Evolutionary conservation across 148 eudicot genomes (phyloP), one percentile per base, ranked within the genome.

Genomic region (Linanthus parryae): DNA sequence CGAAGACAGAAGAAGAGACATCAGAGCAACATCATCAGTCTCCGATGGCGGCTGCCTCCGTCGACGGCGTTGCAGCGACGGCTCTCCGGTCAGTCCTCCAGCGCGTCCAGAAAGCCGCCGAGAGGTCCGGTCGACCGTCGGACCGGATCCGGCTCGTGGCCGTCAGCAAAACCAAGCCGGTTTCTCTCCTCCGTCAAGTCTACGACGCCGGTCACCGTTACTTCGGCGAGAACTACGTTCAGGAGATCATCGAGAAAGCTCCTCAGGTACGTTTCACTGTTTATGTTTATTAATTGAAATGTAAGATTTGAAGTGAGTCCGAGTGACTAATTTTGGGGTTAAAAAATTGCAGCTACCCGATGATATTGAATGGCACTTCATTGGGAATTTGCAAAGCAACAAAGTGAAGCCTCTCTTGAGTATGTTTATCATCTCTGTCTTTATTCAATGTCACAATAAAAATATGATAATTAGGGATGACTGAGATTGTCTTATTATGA

Each of bases 361-460:
- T 52, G 95, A 94, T 63, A 82, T 84, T 37, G 85, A 88, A 59
- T 94, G 99, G 96, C 99, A 94, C 74, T 94, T 88, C 58, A 88
- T 94, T 40, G 99, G 99, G 64, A 82, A 94, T 73, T 73, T 94
- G 77, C 99, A 88, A 61, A 88, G 96, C 75, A 88, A 94, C 79
- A 94, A 94, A 84, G 95, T 84, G 39, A 94, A 94, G 56, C 72
- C 91, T 48, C 94, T 94, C 42, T 60, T 94, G 55, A 71, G 99
- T 94, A 94, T 64, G 91, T 56, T 13, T 26, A 3, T 35, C 44
- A 41, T 42, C 40, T 35, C 18, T 37, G 28, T 44, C 18, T 38
- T 10, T 31, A 31, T 5, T 5, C 35, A 10, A 31, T 4, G 35
- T n/a, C n/a, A n/a, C n/a, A n/a, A n/a, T n/a, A n/a, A n/a, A n/a